Percentiles rank a stretch among this genome's conserved stretches.
phyloP scores from a whole-genome alignment of 768 basidiomycete species.

The Calocybe indica region DNA sequence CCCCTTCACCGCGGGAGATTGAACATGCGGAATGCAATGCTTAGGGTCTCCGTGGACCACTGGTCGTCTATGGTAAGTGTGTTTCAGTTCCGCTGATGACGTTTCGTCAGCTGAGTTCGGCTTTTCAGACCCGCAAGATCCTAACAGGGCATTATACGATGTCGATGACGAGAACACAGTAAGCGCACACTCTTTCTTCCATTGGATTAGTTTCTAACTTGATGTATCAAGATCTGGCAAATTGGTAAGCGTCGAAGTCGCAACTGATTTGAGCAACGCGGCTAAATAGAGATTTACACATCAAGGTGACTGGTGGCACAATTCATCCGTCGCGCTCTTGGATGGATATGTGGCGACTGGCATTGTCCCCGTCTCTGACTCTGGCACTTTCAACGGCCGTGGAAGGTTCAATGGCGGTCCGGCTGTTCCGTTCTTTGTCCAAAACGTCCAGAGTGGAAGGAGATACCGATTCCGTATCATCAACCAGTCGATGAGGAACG shows the following conservation, averaged over 20 bases:
- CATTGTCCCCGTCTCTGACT: constrained; percentile 24
- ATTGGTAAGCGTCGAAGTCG: background rate
- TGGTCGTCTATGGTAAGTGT: constrained; percentile 24
- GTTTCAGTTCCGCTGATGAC: background rate
- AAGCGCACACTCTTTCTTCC: background rate
- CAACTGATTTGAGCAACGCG: background rate
- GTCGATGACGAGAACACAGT: constrained; percentile 12
- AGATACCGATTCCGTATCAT: constrained; percentile 53
- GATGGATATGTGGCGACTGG: constrained; percentile 15
- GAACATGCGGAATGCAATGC: background rate
- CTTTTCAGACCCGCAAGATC: constrained; percentile 11
- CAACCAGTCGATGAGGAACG: constrained; percentile 39
- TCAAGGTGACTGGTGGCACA: constrained; percentile 42
- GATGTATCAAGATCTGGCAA: constrained; percentile 14
- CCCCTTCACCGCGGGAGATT: background rate
- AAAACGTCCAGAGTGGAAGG: constrained; percentile 27
- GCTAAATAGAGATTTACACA: constrained; percentile 9
- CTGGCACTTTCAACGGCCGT: constrained; percentile 37
- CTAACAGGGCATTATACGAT: constrained; percentile 15
- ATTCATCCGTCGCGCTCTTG: constrained; percentile 17
- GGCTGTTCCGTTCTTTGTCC: constrained; percentile 24
- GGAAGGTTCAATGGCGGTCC: constrained; percentile 39
- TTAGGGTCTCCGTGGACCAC: constrained; percentile 25
- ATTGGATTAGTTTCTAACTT: no score
- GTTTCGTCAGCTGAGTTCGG: constrained; percentile 6